A percentile compares a stretch with the other conserved stretches of the same genome.
phyloP scores from a whole-genome alignment of 2,329 filamentous ascomycete genomes.

The Bipolaris cookei region DNA sequence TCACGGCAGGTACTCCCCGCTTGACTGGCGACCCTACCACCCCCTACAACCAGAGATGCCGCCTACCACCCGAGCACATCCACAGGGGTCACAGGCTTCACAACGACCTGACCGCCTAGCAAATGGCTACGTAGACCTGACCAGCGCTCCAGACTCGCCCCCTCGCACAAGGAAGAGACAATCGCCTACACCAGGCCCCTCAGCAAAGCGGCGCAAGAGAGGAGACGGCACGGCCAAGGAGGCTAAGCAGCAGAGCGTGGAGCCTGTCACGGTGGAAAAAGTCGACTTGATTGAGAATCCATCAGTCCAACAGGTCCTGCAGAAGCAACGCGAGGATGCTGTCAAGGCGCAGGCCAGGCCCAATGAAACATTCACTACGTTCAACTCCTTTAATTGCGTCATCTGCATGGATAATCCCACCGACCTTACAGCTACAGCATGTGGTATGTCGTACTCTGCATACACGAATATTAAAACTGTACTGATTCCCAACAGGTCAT shows the following conservation, averaged over 20 bases:
- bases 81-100: conserved; percentile 12
- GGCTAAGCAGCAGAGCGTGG: not conserved
- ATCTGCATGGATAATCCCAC: conserved; percentile 69
- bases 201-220: conserved; percentile 40
- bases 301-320: conserved; percentile 53
- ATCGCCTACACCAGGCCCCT: conserved; percentile 37
- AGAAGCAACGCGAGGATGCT: conserved; percentile 61
- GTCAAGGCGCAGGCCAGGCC: conserved; percentile 54
- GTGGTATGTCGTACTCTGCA: conserved; percentile 56
- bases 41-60: conserved; percentile 18
- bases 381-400: conserved; percentile 63
- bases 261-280: conserved; percentile 50
- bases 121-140: conserved; percentile 49
- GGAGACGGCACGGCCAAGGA: conserved; percentile 23
- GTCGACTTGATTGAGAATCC: conserved; percentile 57
- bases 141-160: conserved; percentile 31
- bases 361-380: conserved; percentile 49
- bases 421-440: conserved; percentile 65
- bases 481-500: conserved; percentile 56
- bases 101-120: conserved; percentile 35
- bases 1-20: conserved; percentile 25
- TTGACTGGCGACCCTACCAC: conserved; percentile 13
- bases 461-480: not conserved
- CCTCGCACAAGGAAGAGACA: conserved; percentile 29
- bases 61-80: conserved; percentile 23